Evolutionary conservation across 495 filamentous ascomycete species (phyloP).

Genomic region (Polyplosphaeria fusca): DNA sequence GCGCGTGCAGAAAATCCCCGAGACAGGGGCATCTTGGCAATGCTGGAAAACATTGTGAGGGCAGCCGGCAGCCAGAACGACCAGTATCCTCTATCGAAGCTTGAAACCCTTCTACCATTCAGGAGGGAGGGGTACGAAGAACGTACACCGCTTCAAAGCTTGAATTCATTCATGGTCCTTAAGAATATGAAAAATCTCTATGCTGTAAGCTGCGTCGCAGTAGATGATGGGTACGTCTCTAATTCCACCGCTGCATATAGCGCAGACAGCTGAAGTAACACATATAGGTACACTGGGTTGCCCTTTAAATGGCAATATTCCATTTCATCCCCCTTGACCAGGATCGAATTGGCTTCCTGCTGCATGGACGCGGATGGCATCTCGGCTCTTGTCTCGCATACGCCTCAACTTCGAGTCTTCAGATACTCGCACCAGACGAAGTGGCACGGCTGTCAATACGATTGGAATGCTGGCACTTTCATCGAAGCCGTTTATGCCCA

Average conservation of each 20-base stretch:
- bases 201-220: constrained; percentile 8
- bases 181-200: constrained; percentile 6
- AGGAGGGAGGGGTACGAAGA: constrained; percentile 4
- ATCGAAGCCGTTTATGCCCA: constrained; percentile 3
- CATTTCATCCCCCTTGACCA: background rate
- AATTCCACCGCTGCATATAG: no score
- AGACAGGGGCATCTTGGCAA: background rate
- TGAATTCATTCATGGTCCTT: constrained; percentile 16
- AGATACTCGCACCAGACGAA: constrained; percentile 23
- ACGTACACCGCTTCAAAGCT: background rate
- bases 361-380: constrained; percentile 26
- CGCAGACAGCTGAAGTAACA: no score
- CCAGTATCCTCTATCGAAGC: background rate
- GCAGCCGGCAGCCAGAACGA: background rate
- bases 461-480: constrained; percentile 24
- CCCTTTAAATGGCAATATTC: constrained; percentile 22
- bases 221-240: constrained; percentile 17
- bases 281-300: constrained; percentile 17
- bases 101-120: constrained; percentile 19
- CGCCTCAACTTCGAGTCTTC: constrained; percentile 11
- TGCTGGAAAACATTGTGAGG: background rate
- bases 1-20: background rate
- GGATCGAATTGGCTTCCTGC: constrained; percentile 16
- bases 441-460: constrained; percentile 14
- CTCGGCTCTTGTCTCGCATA: background rate